phyloP scores from a whole-genome alignment of 805 yeast genomes.

The Myxozyma sirexii region DNA sequence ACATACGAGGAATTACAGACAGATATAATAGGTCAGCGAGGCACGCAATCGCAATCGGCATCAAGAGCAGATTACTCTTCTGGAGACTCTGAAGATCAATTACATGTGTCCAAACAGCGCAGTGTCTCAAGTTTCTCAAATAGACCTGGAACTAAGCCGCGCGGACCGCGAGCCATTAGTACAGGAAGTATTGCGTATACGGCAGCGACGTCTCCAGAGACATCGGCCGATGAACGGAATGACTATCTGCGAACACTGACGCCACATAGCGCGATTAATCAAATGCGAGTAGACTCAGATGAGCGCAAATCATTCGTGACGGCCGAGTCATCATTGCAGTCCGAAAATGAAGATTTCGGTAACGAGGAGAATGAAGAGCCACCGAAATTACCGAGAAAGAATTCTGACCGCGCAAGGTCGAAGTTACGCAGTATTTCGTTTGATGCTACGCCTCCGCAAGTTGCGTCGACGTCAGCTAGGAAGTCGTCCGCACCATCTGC shows the following conservation, averaged over 20 bases:
- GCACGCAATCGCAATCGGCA: neutral
- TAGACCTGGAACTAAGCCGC: slow-evolving; percentile 12
- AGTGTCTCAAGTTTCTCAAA: slow-evolving; percentile 10
- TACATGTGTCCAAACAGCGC: slow-evolving; percentile 19
- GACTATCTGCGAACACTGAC: neutral
- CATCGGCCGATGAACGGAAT: neutral
- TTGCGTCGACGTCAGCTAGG: neutral
- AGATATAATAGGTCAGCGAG: neutral
- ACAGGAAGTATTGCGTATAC: neutral
- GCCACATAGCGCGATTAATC: neutral
- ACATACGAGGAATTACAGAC: slow-evolving; percentile 15
- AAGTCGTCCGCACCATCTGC: neutral
- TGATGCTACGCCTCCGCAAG: neutral
- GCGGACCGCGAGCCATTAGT: slow-evolving; percentile 31
- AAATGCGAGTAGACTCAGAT: neutral
- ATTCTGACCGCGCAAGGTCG: slow-evolving; percentile 9
- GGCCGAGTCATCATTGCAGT: slow-evolving; percentile 10
- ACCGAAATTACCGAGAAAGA: slow-evolving; percentile 13
- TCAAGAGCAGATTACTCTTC: neutral
- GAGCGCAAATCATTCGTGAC: slow-evolving; percentile 14
- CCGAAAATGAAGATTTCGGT: slow-evolving; percentile 7
- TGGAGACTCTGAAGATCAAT: neutral
- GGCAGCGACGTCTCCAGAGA: neutral
- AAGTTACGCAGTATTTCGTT: slow-evolving; percentile 8
- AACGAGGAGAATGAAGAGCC: neutral